Evolutionary conservation across 2,329 filamentous ascomycete genomes (phyloP), one percentile per base, ranked within the genome.

Genomic region (Colletotrichum eleusines): DNA sequence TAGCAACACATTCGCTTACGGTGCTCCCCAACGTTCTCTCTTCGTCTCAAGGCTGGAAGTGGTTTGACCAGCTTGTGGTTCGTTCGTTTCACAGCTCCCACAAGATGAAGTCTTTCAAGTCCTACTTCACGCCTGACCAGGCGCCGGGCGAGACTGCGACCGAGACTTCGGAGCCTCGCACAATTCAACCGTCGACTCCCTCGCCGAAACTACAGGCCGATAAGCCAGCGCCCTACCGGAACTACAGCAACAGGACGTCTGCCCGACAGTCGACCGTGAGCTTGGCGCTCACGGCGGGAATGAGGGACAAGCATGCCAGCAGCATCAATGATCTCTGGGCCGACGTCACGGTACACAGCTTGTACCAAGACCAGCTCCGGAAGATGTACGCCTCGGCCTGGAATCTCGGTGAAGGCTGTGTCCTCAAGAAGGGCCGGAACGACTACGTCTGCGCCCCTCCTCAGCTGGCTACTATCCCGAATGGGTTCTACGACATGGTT

Each of bases 401-500:
- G 61, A 72, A 65, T 12, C 75, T 80, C 14, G 84, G 85, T 16
- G 87, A 89, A 77, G 88, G 87, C 73, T 85, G 88, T 2, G 80
- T 89, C 2, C 76, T 89, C 63, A 89, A 89, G 78, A 86, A 84
- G 74, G 75, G 79, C 0, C 82, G 84, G 68, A 83, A 82, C n/a
- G 77, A 81, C 33, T 89, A 87, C 74, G 83, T 84, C 2, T 87
- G 82, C 74, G 74, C 74, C 31, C 75, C 75, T 23, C 66, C 75
- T 11, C 64, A 72, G 40, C 58, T 76, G 31, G 76, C 78, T 18
- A 79, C 80, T n/a, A 81, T 84, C 51, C 77, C 79, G 1, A 82
- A 82, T 50, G 82, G 83, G 0, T 84, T 90, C 65, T 87, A 83
- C 74, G 82, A 87, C 51, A 74, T 74, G 66, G 69, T 75, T 5